Base-by-base conservation (phyloP, 306 rosid species). In the Boehmeria nivea region DNA sequence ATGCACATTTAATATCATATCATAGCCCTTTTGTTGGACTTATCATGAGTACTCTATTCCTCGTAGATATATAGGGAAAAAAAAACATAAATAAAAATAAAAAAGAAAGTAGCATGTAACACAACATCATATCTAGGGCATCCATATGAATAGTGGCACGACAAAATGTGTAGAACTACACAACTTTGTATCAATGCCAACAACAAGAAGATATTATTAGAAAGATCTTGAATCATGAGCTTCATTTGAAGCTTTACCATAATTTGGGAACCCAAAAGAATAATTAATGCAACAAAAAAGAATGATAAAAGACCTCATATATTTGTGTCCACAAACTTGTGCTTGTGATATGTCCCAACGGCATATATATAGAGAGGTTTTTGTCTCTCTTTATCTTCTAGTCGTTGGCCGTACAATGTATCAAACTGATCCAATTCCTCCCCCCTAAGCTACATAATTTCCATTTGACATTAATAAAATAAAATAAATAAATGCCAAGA, bases 321-420 rank as follows among this genome's bases (percentile, higher is more conserved):
- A 25, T 5, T 14, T 25, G 27, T 31, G 43, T 34, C 26, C 43
- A 31, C 43, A 54, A 33, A 3, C 24, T 2, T 31, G 34, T 57
- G 47, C n/a, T n/a, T 54, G 34, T 57, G 47, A 14, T 15, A 33
- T 57, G 49, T 57, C 18, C 12, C 16, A 51, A 18, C 28, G 33
- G 12, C n/a, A 39, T 37, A 40, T 13, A 15, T 33, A 33, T 33
- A 40, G 12, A 14, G 18, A 3, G 19, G 31, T 12, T 26, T 12
- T 38, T 22, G 49, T 31, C 39, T 8, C 20, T 51, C 58, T 45
- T 20, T 6, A 45, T 46, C 13, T 27, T 59, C 37, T 17, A 25
- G 26, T 55, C 39, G 77, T 56, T 56, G 61, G 69, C 53, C 55
- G 64, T 73, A 50, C 78, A 73, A 44, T 67, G 78, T 59, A 67